phyloP scores from a whole-genome alignment of 495 filamentous ascomycete species.

The Stereocaulon alpinum region DNA sequence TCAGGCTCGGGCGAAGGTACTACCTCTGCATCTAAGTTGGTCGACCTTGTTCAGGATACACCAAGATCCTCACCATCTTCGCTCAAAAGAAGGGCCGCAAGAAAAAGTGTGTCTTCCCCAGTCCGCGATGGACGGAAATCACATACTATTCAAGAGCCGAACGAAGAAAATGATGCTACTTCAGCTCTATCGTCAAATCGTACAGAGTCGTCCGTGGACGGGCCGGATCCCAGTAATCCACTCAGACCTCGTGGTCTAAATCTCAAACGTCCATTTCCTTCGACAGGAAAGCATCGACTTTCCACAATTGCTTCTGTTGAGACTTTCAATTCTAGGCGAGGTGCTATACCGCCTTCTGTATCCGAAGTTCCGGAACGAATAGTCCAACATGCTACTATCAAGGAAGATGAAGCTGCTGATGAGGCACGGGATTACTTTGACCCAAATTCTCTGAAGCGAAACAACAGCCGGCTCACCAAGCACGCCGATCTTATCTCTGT shows the following conservation, averaged over 20 bases:
- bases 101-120: slow-evolving; percentile 18
- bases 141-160: slow-evolving; percentile 20
- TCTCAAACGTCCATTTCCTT: slow-evolving; percentile 47
- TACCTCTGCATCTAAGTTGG: slow-evolving; percentile 19
- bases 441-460: slow-evolving; percentile 24
- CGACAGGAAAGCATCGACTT: slow-evolving; percentile 52
- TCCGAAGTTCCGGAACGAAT: slow-evolving; percentile 17
- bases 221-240: slow-evolving; percentile 8
- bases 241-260: slow-evolving; percentile 22
- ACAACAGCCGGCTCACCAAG: slow-evolving; percentile 70
- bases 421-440: slow-evolving; percentile 39
- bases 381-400: background rate
- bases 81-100: slow-evolving; percentile 17
- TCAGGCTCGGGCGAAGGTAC: slow-evolving; percentile 10
- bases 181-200: slow-evolving; percentile 24
- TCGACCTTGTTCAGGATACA: slow-evolving; percentile 18
- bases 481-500: slow-evolving; percentile 92
- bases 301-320: slow-evolving; percentile 66
- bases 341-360: slow-evolving; percentile 31
- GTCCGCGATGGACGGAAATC: slow-evolving; percentile 1
- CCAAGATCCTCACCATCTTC: slow-evolving; percentile 14
- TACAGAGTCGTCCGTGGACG: slow-evolving; percentile 19
- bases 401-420: slow-evolving; percentile 13
- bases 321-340: slow-evolving; percentile 37
- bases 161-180: slow-evolving; percentile 21